These are phyloP conservation scores for Pythium aphanidermatum DNA, from an alignment of 352 stramenopile genomes.

Conservation along the genomic window DNA sequence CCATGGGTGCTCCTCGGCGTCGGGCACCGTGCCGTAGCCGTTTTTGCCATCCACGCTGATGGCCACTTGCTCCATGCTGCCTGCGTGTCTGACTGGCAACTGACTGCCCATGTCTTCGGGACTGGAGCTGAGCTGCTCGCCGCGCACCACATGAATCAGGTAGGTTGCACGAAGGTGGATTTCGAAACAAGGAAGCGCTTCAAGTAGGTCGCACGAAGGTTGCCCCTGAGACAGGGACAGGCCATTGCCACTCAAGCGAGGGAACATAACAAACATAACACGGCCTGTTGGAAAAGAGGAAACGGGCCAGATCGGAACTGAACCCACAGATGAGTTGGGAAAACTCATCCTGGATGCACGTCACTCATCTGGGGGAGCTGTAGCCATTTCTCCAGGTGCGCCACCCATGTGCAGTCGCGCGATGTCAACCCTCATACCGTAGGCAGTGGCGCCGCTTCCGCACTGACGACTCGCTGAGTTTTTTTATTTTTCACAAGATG, in stretches of 20 bases:
- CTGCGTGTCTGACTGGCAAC: not conserved
- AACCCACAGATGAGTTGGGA: too few relatives aligned
- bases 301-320: too few relatives aligned
- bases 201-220: slow-evolving; percentile 22
- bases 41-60: slow-evolving; percentile 4
- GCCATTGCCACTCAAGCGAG: not conserved
- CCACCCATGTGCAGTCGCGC: too few relatives aligned
- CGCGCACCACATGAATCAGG: slow-evolving; percentile 7
- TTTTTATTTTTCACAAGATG: too few relatives aligned
- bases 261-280: not conserved
- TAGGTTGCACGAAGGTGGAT: slow-evolving; percentile 11
- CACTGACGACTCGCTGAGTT: too few relatives aligned
- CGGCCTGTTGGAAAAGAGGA: too few relatives aligned
- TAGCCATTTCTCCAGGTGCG: too few relatives aligned
- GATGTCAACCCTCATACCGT: too few relatives aligned
- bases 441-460: too few relatives aligned
- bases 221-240: not conserved
- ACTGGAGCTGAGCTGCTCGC: slow-evolving; percentile 13
- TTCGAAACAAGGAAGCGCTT: not conserved
- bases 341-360: too few relatives aligned
- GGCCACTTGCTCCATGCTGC: slow-evolving; percentile 2
- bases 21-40: slow-evolving; percentile 86
- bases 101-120: too few relatives aligned
- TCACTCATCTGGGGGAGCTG: too few relatives aligned
- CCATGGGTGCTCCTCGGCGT: slow-evolving; percentile 75